These are phyloP conservation scores for Astrephomene gubernaculifera DNA, from an alignment of 139 green algal genomes.

Conservation along the genomic window DNA sequence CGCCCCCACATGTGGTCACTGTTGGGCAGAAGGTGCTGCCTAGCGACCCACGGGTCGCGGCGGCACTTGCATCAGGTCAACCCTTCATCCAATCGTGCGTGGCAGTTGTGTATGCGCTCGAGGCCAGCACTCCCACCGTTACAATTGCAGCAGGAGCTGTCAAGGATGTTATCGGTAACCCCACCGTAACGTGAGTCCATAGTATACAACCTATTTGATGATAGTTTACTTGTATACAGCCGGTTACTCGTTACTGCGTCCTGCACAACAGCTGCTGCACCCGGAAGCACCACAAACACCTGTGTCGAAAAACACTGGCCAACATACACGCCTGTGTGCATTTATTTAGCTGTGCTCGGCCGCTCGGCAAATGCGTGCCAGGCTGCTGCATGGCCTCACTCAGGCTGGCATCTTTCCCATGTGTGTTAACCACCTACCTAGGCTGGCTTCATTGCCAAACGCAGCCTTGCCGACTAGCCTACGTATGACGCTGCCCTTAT, in stretches of 20 bases:
- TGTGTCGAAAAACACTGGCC: background rate
- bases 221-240: background rate
- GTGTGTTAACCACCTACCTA: background rate
- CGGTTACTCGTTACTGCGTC: background rate
- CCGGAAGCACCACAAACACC: background rate
- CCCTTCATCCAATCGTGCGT: constrained; percentile 1
- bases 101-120: background rate
- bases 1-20: background rate
- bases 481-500: background rate
- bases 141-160: background rate
- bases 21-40: background rate
- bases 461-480: too few species aligned
- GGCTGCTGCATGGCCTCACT: background rate
- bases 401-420: background rate
- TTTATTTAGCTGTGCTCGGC: background rate
- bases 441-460: background rate
- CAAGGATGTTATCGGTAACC: constrained; percentile 5
- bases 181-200: background rate
- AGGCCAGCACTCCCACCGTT: background rate
- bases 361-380: background rate
- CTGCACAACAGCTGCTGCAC: background rate
- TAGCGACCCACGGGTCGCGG: background rate
- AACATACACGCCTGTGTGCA: background rate
- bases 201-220: background rate
- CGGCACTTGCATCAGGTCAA: background rate